phyloP scores from a whole-genome alignment of 805 yeast species.

The Metschnikowia lochheadii region DNA sequence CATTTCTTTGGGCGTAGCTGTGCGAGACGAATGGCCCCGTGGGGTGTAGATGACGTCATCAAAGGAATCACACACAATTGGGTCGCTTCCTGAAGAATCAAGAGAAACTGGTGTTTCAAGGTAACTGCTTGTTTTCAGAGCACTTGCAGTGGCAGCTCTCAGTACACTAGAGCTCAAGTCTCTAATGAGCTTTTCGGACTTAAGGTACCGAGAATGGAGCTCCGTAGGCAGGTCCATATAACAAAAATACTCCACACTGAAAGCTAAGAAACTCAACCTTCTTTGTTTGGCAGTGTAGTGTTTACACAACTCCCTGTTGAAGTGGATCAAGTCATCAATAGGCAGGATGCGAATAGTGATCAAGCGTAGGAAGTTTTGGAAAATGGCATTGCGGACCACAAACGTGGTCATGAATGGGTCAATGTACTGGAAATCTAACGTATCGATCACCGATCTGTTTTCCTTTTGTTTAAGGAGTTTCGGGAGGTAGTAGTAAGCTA shows the following conservation, averaged over 20 bases:
- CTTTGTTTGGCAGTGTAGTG: conserved; percentile 1
- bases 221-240: conserved; percentile 10
- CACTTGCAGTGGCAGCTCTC: conserved; percentile 1
- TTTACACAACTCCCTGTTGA: conserved; percentile 7
- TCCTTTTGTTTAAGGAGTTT: background rate
- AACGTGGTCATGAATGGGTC: conserved; percentile 7
- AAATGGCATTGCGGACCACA: conserved; percentile 7
- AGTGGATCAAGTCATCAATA: conserved; percentile 8
- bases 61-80: background rate
- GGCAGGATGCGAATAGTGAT: conserved; percentile 1
- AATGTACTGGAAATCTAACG: conserved; percentile 2
- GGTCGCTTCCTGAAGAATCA: background rate
- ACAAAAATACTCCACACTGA: conserved; percentile 11
- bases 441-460: background rate
- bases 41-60: conserved; percentile 1
- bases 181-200: conserved; percentile 2
- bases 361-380: conserved; percentile 4
- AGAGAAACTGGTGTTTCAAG: background rate
- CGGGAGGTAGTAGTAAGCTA: conserved; percentile 9
- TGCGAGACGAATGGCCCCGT: background rate
- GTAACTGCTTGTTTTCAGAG: background rate
- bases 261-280: conserved; percentile 6
- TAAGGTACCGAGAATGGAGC: conserved; percentile 6
- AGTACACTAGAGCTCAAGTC: conserved; percentile 3
- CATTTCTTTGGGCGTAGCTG: background rate